phyloP scores from a whole-genome alignment of 2,329 filamentous ascomycete genomes.

The Endothia cerciana region DNA sequence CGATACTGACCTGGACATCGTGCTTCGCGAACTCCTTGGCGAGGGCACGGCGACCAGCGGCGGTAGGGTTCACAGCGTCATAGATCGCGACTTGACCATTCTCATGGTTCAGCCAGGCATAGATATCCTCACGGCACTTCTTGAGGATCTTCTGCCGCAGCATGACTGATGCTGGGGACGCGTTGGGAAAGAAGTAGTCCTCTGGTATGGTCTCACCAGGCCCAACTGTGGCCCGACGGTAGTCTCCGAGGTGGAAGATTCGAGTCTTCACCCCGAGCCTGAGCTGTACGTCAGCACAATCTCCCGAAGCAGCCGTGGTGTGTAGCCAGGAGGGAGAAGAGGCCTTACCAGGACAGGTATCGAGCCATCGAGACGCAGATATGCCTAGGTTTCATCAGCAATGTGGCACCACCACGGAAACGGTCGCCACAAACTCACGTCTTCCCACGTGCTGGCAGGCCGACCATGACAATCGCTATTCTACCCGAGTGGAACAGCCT shows the following conservation, averaged over 20 bases:
- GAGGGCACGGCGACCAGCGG: slow-evolving; percentile 77
- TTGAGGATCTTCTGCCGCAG: slow-evolving; percentile 96
- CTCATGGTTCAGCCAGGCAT: slow-evolving; percentile 93
- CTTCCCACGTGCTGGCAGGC: slow-evolving; percentile 91
- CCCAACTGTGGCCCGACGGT: slow-evolving; percentile 88
- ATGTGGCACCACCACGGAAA: not conserved
- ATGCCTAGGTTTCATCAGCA: slow-evolving; percentile 59
- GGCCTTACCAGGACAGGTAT: slow-evolving; percentile 80
- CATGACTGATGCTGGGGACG: slow-evolving; percentile 88
- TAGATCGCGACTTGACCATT: slow-evolving; percentile 99
- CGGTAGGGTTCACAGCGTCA: slow-evolving; percentile 93
- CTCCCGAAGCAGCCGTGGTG: not conserved
- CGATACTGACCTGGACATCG: slow-evolving; percentile 73
- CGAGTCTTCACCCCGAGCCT: slow-evolving; percentile 97
- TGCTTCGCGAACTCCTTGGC: slow-evolving; percentile 98
- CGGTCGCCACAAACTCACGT: slow-evolving; percentile 61
- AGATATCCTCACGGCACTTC: slow-evolving; percentile 96
- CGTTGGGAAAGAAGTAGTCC: slow-evolving; percentile 97
- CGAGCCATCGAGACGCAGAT: slow-evolving; percentile 94
- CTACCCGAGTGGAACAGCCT: slow-evolving; percentile 95
- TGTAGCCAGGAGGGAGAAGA: slow-evolving; percentile 5
- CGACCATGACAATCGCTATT: slow-evolving; percentile 97
- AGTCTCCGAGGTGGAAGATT: slow-evolving; percentile 97
- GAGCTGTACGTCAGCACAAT: slow-evolving; percentile 28
- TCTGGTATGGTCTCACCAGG: slow-evolving; percentile 84